A percentile compares a stretch with the other conserved stretches of the same genome.
phyloP scores from a whole-genome alignment of 2,329 filamentous ascomycete species.

The Rhynchosporium graminicola region DNA sequence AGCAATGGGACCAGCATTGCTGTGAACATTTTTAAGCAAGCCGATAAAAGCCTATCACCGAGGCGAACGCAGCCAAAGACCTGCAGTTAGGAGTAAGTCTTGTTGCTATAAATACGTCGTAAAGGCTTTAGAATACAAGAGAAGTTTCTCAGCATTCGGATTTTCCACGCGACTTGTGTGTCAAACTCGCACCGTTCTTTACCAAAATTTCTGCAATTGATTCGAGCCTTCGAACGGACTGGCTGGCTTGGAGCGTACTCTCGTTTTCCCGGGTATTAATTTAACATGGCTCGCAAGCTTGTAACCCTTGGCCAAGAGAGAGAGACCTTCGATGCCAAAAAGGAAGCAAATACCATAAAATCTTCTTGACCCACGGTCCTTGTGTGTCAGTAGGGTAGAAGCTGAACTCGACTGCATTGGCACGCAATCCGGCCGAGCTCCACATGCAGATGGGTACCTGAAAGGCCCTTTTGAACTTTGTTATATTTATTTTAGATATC shows the following conservation, averaged over 20 bases:
- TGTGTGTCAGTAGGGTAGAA: background rate
- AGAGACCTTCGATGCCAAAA: background rate
- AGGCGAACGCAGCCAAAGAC: too few relatives aligned
- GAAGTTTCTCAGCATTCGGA: too few relatives aligned
- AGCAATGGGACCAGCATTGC: background rate
- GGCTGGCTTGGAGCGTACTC: too few relatives aligned
- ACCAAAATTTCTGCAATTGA: too few relatives aligned
- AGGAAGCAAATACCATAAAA: background rate
- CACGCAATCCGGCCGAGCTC: background rate
- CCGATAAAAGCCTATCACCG: background rate
- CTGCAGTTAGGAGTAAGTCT: too few relatives aligned
- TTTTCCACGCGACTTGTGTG: too few relatives aligned
- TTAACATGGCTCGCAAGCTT: too few relatives aligned
- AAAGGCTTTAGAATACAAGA: too few relatives aligned
- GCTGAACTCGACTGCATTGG: background rate
- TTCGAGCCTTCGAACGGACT: too few relatives aligned
- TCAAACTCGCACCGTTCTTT: too few relatives aligned
- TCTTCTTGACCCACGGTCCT: background rate
- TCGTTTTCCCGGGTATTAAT: too few relatives aligned
- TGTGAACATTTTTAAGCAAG: constrained; percentile 3
- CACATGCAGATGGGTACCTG: background rate
- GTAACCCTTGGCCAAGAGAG: background rate
- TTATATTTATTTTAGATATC: constrained; percentile 14
- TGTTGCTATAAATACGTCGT: too few relatives aligned
- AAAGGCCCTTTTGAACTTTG: background rate